phyloP scores from a whole-genome alignment of 2,329 filamentous ascomycete species.

The Laburnicola sp. region DNA sequence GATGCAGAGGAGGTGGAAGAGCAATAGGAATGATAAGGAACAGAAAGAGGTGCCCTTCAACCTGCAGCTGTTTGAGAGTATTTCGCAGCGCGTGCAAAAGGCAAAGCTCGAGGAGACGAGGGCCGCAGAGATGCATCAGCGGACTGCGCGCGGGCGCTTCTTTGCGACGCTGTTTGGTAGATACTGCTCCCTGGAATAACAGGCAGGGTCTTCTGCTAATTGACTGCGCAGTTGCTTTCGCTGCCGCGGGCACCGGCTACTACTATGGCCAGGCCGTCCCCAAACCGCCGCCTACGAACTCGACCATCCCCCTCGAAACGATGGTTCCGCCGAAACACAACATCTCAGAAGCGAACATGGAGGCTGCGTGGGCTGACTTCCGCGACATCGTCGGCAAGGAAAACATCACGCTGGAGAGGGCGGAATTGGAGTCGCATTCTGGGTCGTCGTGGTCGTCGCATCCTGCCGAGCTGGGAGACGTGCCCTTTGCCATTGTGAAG shows the following conservation, averaged over 20 bases:
- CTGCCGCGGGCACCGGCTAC: conserved; percentile 58
- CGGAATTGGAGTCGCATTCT: conserved; percentile 60
- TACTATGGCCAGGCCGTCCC: conserved; percentile 58
- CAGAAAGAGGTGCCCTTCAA: conserved; percentile 56
- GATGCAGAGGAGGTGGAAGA: conserved; percentile 44
- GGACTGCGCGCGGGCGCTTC: conserved; percentile 44
- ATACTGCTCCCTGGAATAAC: neutral
- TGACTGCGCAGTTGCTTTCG: conserved; percentile 50
- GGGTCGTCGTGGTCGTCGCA: conserved; percentile 68
- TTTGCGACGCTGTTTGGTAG: conserved; percentile 34
- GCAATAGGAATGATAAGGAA: conserved; percentile 21
- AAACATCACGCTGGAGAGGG: conserved; percentile 61
- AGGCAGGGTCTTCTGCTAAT: neutral
- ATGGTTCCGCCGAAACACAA: conserved; percentile 58
- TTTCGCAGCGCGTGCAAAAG: conserved; percentile 59
- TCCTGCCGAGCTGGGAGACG: conserved; percentile 45
- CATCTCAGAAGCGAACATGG: conserved; percentile 59
- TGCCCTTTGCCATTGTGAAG: conserved; percentile 68
- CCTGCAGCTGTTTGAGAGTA: conserved; percentile 65
- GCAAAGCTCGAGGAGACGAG: conserved; percentile 61
- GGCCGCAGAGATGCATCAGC: conserved; percentile 25
- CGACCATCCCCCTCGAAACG: conserved; percentile 59
- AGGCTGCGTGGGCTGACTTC: conserved; percentile 68
- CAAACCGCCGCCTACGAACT: conserved; percentile 52
- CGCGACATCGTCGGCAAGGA: conserved; percentile 63